Base-by-base conservation (phyloP, 2,329 filamentous ascomycete species). In the Diaporthe longicolla region DNA sequence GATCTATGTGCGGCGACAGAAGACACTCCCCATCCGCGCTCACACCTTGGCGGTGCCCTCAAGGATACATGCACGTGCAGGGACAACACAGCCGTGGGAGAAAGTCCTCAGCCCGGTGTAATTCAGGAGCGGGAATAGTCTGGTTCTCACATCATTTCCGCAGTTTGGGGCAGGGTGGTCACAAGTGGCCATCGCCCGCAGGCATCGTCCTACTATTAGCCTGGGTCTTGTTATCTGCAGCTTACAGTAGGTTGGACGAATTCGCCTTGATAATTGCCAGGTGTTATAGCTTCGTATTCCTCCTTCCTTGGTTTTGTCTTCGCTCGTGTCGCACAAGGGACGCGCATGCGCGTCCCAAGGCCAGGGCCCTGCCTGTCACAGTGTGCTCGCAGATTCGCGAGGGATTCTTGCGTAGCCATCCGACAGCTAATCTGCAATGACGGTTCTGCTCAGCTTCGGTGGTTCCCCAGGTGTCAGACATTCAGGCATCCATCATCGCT, bases 221-320 rank as follows among this genome's bases (percentile, higher is more conserved):
- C n/a, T 10, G 54, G 43, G 54, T 32, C 29, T 26, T 65, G 58
- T 63, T 65, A 65, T 37, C n/a, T 69, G 26, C 37, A 35, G 32
- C 6, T 40, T 63, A 52, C 9, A 52, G n/a, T 15, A 43, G 52
- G 21, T 24, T 59, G 55, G 69, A 58, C 24, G 40, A 35, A 29
- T 17, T 50, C 61, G 55, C 73, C 50, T 65, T 40, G 59, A 74
- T 74, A 73, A 13, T 40, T 15, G 17, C 40, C 13, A 43, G 43
- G 24, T 40, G n/a, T 43, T 71, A 52, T 61, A 61, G 57, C 69
- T 61, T 59, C 55, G 68, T 71, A 48, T 71, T 71, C 54, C 48
- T 40, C 43, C 48, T 40, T 19, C 32, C 48, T 54, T 52, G 17
- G 24, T 15, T 32, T 24, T 50, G 35, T 3, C 52, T 15, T 54